A percentile compares a stretch with the other conserved stretches of the same genome.
Conservation (phyloP, 2,329 filamentous ascomycete species). For the Scytalidium sp. region DNA sequence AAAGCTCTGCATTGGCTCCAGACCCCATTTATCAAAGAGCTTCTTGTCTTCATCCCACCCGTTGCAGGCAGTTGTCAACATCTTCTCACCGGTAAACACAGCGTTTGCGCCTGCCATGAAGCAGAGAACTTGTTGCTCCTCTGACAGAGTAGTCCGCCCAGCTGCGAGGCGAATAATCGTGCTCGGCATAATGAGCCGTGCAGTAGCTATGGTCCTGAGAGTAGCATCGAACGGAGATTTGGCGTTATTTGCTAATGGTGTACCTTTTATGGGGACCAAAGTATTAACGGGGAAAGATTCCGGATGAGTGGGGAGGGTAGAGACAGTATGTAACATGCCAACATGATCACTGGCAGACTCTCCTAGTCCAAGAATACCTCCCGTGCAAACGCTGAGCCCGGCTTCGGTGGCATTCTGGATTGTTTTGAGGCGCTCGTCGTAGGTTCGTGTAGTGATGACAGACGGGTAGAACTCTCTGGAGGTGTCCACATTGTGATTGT, state of each 20-base stretch:
- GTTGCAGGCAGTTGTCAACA: slow-evolving; percentile 89
- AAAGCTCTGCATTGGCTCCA: slow-evolving; percentile 66
- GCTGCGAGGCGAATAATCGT: slow-evolving; percentile 88
- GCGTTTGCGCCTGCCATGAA: slow-evolving; percentile 91
- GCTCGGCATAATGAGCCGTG: slow-evolving; percentile 75
- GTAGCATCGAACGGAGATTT: slow-evolving; percentile 75
- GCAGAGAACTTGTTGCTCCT: slow-evolving; percentile 86
- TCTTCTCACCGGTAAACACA: slow-evolving; percentile 94
- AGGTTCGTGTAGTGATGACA: slow-evolving; percentile 80
- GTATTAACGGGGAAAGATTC: slow-evolving; percentile 92
- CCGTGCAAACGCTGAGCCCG: slow-evolving; percentile 86
- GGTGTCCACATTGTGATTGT: slow-evolving; percentile 94
- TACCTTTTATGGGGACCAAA: slow-evolving; percentile 86
- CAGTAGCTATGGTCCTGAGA: slow-evolving; percentile 79
- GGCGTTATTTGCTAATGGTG: slow-evolving; percentile 72
- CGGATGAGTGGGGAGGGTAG: slow-evolving; percentile 76
- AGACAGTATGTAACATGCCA: slow-evolving; percentile 78
- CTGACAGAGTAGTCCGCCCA: slow-evolving; percentile 77
- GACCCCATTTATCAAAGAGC: slow-evolving; percentile 81
- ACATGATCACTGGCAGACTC: slow-evolving; percentile 78
- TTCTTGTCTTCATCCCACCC: slow-evolving; percentile 85
- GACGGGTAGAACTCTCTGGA: slow-evolving; percentile 84
- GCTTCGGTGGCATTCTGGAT: slow-evolving; percentile 78
- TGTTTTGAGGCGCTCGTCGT: slow-evolving; percentile 82
- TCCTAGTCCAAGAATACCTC: slow-evolving; percentile 82